phyloP scores from a whole-genome alignment of 2,329 filamentous ascomycete genomes.

The Cercospora beticola region DNA sequence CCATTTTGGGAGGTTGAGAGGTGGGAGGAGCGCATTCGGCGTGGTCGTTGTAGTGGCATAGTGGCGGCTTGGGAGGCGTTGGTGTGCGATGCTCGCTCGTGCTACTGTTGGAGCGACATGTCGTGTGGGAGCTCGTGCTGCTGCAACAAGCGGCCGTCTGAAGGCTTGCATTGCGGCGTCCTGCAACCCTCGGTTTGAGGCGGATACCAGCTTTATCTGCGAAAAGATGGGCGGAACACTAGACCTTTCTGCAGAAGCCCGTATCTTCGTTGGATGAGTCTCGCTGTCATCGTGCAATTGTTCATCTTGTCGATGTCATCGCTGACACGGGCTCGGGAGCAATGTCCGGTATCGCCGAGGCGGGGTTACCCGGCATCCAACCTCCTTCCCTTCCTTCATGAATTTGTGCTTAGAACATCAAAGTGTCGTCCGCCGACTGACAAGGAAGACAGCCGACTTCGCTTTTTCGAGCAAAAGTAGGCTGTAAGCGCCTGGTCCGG shows the following conservation, averaged over 20 bases:
- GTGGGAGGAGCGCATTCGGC: conserved; percentile 22
- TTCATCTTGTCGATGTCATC: background rate
- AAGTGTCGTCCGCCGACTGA: too few species aligned
- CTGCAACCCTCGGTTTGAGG: background rate
- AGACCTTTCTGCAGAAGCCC: too few species aligned
- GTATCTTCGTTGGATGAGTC: background rate
- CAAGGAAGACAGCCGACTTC: too few species aligned
- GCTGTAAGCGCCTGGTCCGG: too few species aligned
- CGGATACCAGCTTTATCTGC: background rate
- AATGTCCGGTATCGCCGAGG: background rate
- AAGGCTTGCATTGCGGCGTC: background rate
- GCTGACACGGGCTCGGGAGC: background rate
- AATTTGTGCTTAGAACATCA: too few species aligned
- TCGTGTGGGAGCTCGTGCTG: background rate
- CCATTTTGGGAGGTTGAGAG: conserved; percentile 54
- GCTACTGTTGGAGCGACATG: background rate
- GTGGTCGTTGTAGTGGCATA: conserved; percentile 3
- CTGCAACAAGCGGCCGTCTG: background rate
- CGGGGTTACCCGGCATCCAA: too few species aligned
- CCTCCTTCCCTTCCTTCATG: too few species aligned
- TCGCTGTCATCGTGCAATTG: background rate
- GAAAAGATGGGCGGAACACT: background rate
- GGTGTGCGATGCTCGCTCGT: background rate
- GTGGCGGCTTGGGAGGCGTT: background rate
- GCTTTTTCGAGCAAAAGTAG: too few species aligned